These are phyloP conservation scores for Sclerotinia trifoliorum DNA, from an alignment of 2,329 filamentous ascomycete species.

Conservation along the genomic window DNA sequence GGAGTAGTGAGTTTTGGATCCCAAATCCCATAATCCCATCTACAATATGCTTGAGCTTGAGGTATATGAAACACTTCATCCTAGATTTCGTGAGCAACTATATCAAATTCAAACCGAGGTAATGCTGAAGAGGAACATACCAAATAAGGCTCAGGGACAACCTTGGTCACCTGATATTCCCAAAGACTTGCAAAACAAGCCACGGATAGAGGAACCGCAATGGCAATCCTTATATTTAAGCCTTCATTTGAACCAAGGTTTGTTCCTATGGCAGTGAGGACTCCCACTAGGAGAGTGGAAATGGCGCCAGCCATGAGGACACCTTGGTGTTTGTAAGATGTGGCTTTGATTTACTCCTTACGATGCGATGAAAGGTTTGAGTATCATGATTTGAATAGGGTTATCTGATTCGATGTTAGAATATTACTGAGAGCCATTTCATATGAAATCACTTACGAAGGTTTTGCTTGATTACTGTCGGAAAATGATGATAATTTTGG, in stretches of 20 bases:
- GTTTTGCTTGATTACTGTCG: background rate
- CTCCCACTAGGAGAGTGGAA: conserved; percentile 15
- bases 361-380: background rate
- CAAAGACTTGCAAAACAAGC: conserved; percentile 27
- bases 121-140: conserved; percentile 23
- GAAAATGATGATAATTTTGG: background rate
- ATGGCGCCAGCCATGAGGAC: conserved; percentile 40
- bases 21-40: conserved; percentile 73
- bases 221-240: background rate
- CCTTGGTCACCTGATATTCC: conserved; percentile 34
- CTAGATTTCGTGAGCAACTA: conserved; percentile 45
- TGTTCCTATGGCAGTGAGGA: background rate
- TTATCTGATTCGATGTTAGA: background rate
- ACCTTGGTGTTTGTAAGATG: conserved; percentile 10
- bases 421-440: background rate
- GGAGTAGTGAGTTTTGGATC: conserved; percentile 98
- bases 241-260: background rate
- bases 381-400: background rate
- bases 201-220: background rate
- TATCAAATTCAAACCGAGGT: background rate
- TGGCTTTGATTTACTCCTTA: background rate
- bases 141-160: conserved; percentile 36
- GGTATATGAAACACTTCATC: conserved; percentile 88
- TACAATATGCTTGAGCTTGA: conserved; percentile 85
- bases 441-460: background rate